Percentiles rank a stretch among this genome's conserved stretches.
Evolutionary conservation across 2,329 filamentous ascomycete genomes (phyloP).

Genomic region (Plenodomus biglobosus): DNA sequence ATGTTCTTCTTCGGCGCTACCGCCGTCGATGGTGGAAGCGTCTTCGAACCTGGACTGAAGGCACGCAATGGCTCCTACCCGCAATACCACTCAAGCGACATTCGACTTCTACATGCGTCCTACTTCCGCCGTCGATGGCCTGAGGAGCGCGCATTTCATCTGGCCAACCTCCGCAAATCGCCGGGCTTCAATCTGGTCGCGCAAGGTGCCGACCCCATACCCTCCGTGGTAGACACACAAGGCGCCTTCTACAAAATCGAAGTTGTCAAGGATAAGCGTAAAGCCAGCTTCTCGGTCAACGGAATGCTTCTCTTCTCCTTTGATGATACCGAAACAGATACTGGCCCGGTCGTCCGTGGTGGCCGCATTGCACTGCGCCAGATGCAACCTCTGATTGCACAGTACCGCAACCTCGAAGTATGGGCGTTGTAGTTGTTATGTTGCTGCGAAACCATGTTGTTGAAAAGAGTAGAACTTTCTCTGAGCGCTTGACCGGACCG

Average conservation of each 20-base stretch:
- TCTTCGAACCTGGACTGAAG: slow-evolving; percentile 30
- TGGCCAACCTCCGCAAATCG: slow-evolving; percentile 36
- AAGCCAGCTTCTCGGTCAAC: slow-evolving; percentile 34
- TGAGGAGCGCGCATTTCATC: slow-evolving; percentile 34
- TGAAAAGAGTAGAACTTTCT: background rate
- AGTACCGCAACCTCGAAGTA: slow-evolving; percentile 37
- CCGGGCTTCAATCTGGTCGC: slow-evolving; percentile 36
- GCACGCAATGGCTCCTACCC: slow-evolving; percentile 34
- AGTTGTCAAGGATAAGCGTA: slow-evolving; percentile 35
- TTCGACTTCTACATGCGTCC: slow-evolving; percentile 19
- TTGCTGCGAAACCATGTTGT: background rate
- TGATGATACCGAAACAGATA: slow-evolving; percentile 29
- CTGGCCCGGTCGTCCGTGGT: slow-evolving; percentile 27
- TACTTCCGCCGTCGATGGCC: slow-evolving; percentile 25
- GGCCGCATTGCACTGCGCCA: slow-evolving; percentile 37
- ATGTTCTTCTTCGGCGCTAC: slow-evolving; percentile 43
- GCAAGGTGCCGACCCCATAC: slow-evolving; percentile 34
- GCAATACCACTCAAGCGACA: slow-evolving; percentile 26
- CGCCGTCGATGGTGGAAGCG: slow-evolving; percentile 26
- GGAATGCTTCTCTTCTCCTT: slow-evolving; percentile 31
- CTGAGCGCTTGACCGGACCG: background rate
- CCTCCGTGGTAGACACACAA: slow-evolving; percentile 29
- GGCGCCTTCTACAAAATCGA: slow-evolving; percentile 37
- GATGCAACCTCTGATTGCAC: slow-evolving; percentile 35
- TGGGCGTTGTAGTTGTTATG: slow-evolving; percentile 26